A percentile compares a stretch with the other conserved stretches of the same genome.
These are phyloP conservation scores for Ogataea hybrid DNA, from an alignment of 1,139 yeast genomes.

Conservation along the genomic window DNA sequence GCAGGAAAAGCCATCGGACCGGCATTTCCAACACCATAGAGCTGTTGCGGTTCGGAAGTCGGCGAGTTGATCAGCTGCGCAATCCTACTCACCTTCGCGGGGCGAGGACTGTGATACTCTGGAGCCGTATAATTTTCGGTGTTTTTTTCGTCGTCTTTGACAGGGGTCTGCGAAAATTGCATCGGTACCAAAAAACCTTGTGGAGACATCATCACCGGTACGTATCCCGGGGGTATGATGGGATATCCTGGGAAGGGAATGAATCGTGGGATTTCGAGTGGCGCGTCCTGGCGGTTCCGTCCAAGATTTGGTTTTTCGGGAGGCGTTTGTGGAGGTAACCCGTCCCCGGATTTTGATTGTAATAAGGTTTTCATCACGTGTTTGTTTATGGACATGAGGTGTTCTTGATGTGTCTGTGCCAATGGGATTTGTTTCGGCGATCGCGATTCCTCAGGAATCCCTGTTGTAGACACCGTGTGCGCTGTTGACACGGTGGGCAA, in stretches of 20 bases:
- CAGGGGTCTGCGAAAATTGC: constrained; percentile 23
- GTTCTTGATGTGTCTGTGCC: constrained; percentile 16
- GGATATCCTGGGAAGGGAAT: constrained; percentile 23
- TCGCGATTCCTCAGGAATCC: neutral
- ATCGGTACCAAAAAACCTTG: constrained; percentile 28
- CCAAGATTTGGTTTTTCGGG: constrained; percentile 11
- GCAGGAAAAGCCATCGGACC: neutral
- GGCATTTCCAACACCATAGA: neutral
- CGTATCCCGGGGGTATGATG: constrained; percentile 25
- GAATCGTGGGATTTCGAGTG: constrained; percentile 16
- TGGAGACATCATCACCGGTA: constrained; percentile 31
- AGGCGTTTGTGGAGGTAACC: constrained; percentile 6
- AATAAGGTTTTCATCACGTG: constrained; percentile 16
- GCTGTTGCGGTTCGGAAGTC: constrained; percentile 9
- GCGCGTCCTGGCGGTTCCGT: constrained; percentile 9
- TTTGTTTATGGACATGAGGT: constrained; percentile 14
- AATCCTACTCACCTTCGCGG: constrained; percentile 12
- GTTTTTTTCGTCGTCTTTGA: constrained; percentile 6
- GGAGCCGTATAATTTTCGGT: neutral
- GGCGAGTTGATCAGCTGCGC: constrained; percentile 17
- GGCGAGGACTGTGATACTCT: constrained; percentile 2
- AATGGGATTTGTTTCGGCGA: constrained; percentile 13
- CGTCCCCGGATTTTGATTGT: constrained; percentile 5
- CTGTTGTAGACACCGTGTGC: constrained; percentile 4
- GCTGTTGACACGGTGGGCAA: constrained; percentile 6